These are phyloP conservation scores for Moniliophthora roreri DNA, from an alignment of 1,284 basidiomycete genomes.

Conservation along the genomic window DNA sequence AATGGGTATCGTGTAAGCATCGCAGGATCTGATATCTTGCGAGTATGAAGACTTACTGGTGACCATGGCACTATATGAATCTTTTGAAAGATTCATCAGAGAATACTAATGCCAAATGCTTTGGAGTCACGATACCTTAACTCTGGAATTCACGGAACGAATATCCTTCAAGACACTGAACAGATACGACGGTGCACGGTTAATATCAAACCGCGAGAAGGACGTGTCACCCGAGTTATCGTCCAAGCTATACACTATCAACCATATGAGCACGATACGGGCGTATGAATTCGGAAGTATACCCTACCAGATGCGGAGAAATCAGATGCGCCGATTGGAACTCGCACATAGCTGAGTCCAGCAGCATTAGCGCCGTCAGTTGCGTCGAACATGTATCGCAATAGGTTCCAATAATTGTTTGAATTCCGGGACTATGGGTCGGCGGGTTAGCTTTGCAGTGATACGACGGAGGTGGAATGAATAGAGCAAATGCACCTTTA, in stretches of 20 bases:
- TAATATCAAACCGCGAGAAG: constrained; percentile 29
- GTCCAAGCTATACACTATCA: constrained; percentile 30
- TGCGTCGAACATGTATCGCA: constrained; percentile 27
- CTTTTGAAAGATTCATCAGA: constrained; percentile 13
- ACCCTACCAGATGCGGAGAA: constrained; percentile 23
- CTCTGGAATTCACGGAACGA: constrained; percentile 24
- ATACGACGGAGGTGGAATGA: neutral
- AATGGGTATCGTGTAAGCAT: neutral
- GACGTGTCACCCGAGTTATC: constrained; percentile 29
- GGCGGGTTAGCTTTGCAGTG: neutral
- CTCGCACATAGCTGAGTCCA: constrained; percentile 29
- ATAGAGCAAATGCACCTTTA: constrained; percentile 24
- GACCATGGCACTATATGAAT: constrained; percentile 36
- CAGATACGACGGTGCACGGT: constrained; percentile 29
- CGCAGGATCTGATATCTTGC: neutral
- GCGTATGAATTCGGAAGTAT: neutral
- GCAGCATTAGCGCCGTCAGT: constrained; percentile 29
- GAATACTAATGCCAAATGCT: neutral
- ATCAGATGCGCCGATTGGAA: constrained; percentile 33
- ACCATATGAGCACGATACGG: neutral
- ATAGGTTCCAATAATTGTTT: constrained; percentile 27
- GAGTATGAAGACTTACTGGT: constrained; percentile 22
- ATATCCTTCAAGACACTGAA: constrained; percentile 33
- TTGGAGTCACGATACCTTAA: constrained; percentile 2
- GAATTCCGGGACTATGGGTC: constrained; percentile 21